A percentile compares a stretch with the other conserved stretches of the same genome.
phyloP scores from a whole-genome alignment of 495 filamentous ascomycete genomes.

The Rostrohypoxylon terebratum region DNA sequence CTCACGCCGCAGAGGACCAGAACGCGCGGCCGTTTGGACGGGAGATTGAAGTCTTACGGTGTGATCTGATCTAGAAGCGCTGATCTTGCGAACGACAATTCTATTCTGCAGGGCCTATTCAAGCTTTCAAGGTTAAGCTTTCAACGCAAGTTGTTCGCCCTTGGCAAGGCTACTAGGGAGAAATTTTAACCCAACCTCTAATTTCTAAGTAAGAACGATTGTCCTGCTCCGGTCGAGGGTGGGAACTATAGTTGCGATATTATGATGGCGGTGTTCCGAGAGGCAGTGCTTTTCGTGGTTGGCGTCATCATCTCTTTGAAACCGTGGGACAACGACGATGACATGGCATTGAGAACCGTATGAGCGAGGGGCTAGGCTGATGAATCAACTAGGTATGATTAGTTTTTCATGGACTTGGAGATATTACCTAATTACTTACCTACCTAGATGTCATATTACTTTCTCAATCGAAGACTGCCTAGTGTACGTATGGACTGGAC shows the following conservation, averaged over 20 bases:
- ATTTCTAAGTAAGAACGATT: not conserved
- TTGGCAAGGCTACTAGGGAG: no score
- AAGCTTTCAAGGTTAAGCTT: not conserved
- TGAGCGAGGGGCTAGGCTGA: not conserved
- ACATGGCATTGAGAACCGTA: not conserved
- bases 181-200: not conserved
- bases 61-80: not conserved
- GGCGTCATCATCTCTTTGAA: not conserved
- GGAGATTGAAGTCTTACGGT: not conserved
- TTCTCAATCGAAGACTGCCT: not conserved
- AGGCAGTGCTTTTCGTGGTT: not conserved
- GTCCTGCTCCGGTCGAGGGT: not conserved
- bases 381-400: not conserved
- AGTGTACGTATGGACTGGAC: no score
- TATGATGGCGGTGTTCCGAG: not conserved
- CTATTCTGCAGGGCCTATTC: not conserved
- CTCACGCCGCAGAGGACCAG: not conserved
- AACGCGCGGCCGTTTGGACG: not conserved
- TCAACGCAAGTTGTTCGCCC: not conserved
- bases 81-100: not conserved
- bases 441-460: not conserved
- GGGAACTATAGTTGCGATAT: not conserved
- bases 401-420: not conserved
- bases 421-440: no score
- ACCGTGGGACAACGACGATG: not conserved